Conservation (phyloP, 176 grass and related monocot genomes). For the Areca catechu region DNA sequence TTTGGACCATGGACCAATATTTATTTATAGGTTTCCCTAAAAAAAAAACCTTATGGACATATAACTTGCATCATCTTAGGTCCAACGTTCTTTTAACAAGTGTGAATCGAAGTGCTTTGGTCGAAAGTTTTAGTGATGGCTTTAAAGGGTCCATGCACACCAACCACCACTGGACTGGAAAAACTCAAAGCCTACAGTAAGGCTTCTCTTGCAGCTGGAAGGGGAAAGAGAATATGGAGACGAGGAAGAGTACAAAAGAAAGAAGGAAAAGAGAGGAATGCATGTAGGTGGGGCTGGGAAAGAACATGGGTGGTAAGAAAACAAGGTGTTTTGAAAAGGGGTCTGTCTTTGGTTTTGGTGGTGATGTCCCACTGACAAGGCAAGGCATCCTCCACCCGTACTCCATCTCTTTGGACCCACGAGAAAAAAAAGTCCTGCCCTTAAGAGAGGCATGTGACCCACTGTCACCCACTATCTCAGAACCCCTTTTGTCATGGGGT, state of each 20-base stretch:
- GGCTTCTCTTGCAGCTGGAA: not conserved
- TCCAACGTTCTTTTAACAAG: no score
- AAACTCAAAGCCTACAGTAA: no score
- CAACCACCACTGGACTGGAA: no score
- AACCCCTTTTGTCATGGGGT: not conserved
- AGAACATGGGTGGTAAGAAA: constrained; percentile 7
- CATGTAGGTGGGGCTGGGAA: not conserved
- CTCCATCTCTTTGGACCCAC: not conserved
- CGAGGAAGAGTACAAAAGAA: not conserved
- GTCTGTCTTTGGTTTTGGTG: constrained; percentile 4
- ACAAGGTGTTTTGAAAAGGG: constrained; percentile 1
- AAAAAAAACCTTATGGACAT: no score
- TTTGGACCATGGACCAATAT: not conserved
- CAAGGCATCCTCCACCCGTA: not conserved
- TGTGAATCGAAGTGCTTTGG: no score
- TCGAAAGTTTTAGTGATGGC: no score
- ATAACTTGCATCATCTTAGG: no score
- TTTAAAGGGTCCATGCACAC: no score
- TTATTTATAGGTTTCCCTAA: no score
- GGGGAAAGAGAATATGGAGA: not conserved
- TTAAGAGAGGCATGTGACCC: constrained; percentile 9
- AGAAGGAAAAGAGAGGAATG: not conserved
- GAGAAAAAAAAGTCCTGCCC: not conserved
- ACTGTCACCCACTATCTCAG: not conserved
- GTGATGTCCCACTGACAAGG: not conserved